Conservation (phyloP, 305 asterid species). For the Fraxinus latifolia region DNA sequence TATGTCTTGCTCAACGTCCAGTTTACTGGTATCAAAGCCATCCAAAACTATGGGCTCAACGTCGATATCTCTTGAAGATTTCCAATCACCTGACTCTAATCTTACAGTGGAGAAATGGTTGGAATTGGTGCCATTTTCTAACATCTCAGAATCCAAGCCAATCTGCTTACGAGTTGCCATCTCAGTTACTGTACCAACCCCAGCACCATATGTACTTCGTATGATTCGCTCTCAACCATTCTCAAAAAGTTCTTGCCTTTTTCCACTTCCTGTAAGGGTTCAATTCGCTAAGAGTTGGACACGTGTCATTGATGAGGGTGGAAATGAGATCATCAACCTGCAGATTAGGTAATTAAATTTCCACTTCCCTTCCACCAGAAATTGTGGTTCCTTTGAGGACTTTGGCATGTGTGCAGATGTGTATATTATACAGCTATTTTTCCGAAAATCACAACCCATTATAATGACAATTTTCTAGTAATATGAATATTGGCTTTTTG, state of each 20-base stretch:
- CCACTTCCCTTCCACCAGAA: constrained; percentile 3
- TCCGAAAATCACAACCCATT: background rate
- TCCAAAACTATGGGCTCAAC: constrained; percentile 55
- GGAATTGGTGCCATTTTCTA: constrained; percentile 64
- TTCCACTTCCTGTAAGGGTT: constrained; percentile 53
- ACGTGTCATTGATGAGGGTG: constrained; percentile 54
- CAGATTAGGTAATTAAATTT: constrained; percentile 60
- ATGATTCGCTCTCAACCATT: constrained; percentile 52
- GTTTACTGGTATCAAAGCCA: constrained; percentile 36
- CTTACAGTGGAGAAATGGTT: constrained; percentile 83
- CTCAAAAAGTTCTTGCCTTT: constrained; percentile 58
- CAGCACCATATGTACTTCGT: constrained; percentile 53
- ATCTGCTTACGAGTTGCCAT: constrained; percentile 68
- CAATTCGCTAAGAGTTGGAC: constrained; percentile 56
- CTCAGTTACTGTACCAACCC: constrained; percentile 72
- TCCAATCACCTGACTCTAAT: constrained; percentile 42
- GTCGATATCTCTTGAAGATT: constrained; percentile 54
- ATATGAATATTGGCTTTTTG: background rate
- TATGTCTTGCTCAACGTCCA: constrained; percentile 39
- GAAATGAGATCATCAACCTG: constrained; percentile 62
- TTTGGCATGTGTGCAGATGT: background rate
- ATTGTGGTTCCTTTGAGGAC: background rate
- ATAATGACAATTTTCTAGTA: background rate
- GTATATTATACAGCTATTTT: background rate
- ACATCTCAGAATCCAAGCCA: constrained; percentile 41